phyloP scores from a whole-genome alignment of 2,329 filamentous ascomycete genomes.

The Emmonsiellopsis sp. region DNA sequence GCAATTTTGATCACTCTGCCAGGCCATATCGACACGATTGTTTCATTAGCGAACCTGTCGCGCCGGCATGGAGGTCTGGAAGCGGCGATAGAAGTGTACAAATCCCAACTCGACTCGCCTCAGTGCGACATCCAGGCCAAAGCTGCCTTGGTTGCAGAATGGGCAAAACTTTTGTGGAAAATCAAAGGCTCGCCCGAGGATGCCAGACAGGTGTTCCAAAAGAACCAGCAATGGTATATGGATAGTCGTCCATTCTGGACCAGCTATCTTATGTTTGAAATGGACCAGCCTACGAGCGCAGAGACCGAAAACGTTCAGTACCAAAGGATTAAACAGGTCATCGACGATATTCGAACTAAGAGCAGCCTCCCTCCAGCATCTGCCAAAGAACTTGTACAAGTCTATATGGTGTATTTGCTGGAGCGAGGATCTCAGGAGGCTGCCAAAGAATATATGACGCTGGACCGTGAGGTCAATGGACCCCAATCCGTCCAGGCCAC shows the following conservation, averaged over 20 bases:
- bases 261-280: slow-evolving; percentile 79
- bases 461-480: slow-evolving; percentile 83
- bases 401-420: slow-evolving; percentile 76
- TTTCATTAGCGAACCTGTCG: slow-evolving; percentile 78
- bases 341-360: slow-evolving; percentile 63
- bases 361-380: slow-evolving; percentile 58
- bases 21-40: slow-evolving; percentile 75
- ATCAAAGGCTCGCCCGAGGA: slow-evolving; percentile 70
- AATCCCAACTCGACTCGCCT: slow-evolving; percentile 65
- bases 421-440: slow-evolving; percentile 72
- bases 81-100: slow-evolving; percentile 73
- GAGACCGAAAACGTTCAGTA: slow-evolving; percentile 57
- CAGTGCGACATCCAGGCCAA: slow-evolving; percentile 69
- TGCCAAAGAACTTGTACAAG: slow-evolving; percentile 65
- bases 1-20: slow-evolving; percentile 69
- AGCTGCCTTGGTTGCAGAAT: slow-evolving; percentile 77
- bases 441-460: slow-evolving; percentile 72
- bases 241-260: slow-evolving; percentile 86
- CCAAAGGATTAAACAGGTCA: slow-evolving; percentile 68
- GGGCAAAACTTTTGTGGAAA: slow-evolving; percentile 81
- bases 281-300: slow-evolving; percentile 64
- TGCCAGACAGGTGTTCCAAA: slow-evolving; percentile 72
- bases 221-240: slow-evolving; percentile 73
- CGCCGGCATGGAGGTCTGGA: slow-evolving; percentile 76
- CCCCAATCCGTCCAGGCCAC: slow-evolving; percentile 30